Conservation (phyloP, 768 basidiomycete genomes). For the Boletus pseudopeckii region DNA sequence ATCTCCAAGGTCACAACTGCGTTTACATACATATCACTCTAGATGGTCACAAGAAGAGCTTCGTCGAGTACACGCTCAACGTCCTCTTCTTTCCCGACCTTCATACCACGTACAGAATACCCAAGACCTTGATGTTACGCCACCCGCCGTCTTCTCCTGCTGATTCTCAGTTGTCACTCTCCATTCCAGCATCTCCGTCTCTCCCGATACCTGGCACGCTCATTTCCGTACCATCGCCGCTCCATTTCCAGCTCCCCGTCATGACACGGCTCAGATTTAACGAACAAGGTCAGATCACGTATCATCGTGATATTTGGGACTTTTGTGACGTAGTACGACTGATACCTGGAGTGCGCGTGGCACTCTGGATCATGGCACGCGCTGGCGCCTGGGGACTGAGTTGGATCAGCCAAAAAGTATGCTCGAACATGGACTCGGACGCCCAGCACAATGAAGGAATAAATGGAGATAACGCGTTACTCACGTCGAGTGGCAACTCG, state of each 20-base stretch:
- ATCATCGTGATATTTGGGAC: constrained; percentile 82
- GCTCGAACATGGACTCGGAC: constrained; percentile 5
- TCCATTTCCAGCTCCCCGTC: constrained; percentile 72
- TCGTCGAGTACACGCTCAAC: constrained; percentile 79
- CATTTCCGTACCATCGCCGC: constrained; percentile 57
- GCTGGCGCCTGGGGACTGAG: constrained; percentile 57
- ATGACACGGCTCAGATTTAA: constrained; percentile 75
- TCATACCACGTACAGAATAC: constrained; percentile 44
- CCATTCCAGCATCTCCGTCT: constrained; percentile 40
- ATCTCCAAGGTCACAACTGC: not conserved
- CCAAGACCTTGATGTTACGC: constrained; percentile 38
- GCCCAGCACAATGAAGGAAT: not conserved
- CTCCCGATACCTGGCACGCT: constrained; percentile 59
- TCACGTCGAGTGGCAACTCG: constrained; percentile 6
- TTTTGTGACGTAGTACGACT: constrained; percentile 73
- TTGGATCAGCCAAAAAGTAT: constrained; percentile 28
- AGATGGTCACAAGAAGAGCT: constrained; percentile 73
- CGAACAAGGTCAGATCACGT: constrained; percentile 75
- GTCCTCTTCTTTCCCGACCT: constrained; percentile 71
- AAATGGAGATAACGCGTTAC: constrained; percentile 10
- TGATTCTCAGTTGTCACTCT: constrained; percentile 26
- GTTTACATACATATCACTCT: not conserved
- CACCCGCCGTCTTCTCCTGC: constrained; percentile 31
- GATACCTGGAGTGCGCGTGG: constrained; percentile 62
- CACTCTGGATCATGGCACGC: constrained; percentile 67